Evolutionary conservation across 768 basidiomycete species (phyloP), one percentile per base, ranked within the genome.

Genomic region (Hygrophorus pudorinus): DNA sequence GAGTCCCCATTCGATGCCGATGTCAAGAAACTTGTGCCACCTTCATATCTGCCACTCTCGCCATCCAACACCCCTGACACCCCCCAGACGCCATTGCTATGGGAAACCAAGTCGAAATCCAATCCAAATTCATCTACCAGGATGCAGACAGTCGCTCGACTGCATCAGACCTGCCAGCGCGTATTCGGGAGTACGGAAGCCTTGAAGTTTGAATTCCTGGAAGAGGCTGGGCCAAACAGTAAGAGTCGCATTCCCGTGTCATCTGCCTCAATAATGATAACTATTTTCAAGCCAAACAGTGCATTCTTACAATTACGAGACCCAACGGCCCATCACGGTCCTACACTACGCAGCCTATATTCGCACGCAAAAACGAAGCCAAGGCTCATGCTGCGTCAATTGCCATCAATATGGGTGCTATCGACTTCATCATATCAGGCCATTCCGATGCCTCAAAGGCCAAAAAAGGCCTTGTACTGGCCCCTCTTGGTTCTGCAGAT

Each of bases 301-400:
- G 81, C 50, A 76, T 78, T 39, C 55, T 83, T 32, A 79, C 77
- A 1, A 73, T 83, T 46, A 73, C 66, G 1, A 75, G 71, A 16
- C 78, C 76, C 0, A 66, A 73, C 27, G 78, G 76, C 13, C 45
- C 57, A 2, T 59, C 60, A 4, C 66, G 78, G 36, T 72, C 74
- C 0, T 83, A 81, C 60, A 66, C 69, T 18, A 76, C 78, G 0
- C 65, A 71, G 18, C 59, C 66, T 11, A 35, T 55, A 1, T 74
- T 70, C 49, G 34, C 62, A 12, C 66, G 67, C 30, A 71, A 74
- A 50, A 60, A 50, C 31, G 79, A 80, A 10, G 81, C 81, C 0
- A 77, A 75, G 47, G 60, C 59, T 0, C 67, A 68, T 36, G 79
- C 65, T 0, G 78, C 77, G 0, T 62, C 56, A 12, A 56, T 75